Conservation (phyloP, 176 grass and related monocot species). For the Hsuehochloa calcarea region DNA sequence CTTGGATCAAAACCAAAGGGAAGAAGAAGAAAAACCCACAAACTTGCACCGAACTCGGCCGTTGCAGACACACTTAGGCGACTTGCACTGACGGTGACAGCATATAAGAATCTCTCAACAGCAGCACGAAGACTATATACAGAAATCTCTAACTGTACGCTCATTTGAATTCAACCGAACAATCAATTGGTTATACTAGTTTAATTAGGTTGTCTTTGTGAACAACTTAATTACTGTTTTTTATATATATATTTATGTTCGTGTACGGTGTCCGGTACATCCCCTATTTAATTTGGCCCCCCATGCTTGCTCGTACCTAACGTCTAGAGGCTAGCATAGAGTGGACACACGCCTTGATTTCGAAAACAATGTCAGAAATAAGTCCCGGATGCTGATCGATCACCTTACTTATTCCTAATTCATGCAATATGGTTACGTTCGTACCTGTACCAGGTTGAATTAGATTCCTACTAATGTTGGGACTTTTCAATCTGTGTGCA, state of each 20-base stretch:
- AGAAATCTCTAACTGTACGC: neutral
- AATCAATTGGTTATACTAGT: neutral
- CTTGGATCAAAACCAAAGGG: neutral
- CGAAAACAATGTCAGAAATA: neutral
- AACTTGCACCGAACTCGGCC: neutral
- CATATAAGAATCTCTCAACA: constrained; percentile 9
- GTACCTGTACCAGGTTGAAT: neutral
- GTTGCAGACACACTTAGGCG: neutral
- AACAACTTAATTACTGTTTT: neutral
- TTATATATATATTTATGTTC: neutral
- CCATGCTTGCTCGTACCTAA: neutral
- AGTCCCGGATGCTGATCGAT: constrained; percentile 22
- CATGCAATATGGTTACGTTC: neutral
- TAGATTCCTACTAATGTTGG: neutral
- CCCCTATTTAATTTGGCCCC: neutral
- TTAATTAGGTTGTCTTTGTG: neutral
- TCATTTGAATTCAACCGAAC: neutral
- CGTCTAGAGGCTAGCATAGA: neutral
- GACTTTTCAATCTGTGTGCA: neutral
- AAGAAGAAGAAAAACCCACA: too few species aligned
- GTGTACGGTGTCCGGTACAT: neutral
- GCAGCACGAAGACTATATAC: neutral
- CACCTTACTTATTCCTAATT: constrained; percentile 21
- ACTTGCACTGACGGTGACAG: neutral
- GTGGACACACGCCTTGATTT: neutral